Base-by-base conservation (phyloP, 2,329 filamentous ascomycete species). In the Curvularia spicifera region DNA sequence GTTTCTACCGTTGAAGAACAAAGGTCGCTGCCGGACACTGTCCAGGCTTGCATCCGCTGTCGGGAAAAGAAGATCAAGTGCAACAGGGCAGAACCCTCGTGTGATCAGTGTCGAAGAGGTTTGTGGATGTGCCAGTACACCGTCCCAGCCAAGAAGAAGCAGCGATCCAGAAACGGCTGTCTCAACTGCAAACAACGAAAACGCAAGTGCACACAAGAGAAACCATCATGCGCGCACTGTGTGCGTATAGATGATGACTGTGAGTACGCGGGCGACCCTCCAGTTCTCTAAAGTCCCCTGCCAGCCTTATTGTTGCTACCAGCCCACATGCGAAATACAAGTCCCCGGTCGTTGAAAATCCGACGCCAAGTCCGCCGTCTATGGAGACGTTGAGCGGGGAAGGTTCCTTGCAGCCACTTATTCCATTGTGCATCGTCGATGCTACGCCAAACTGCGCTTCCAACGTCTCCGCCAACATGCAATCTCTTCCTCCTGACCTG, bases 191-290 rank as follows among this genome's bases (percentile, higher is more conserved):
- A 66, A 18, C 60, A 65, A 43, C 58, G 70, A 50, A 72, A 56
- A 60, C 66, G 72, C 7, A 71, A 74, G 53, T 75, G 72, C 44
- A 70, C 67, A 18, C 69, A 76, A 65, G 70, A 72, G 44, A 66
- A 59, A 28, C 73, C 71, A 6, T 68, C 59, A 1, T 73, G 72
- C 56, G 66, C 69, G 2, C 60, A 73, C 52, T 75, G 71, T 46
- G 47, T 73, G 29, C 73, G 67, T 28, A 13, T 71, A 5, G 66
- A 71, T 26, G 69, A 71, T 28, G 66, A 70, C 44, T 75, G 71
- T 55, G 57, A 65, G 42, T 73, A 75, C 33, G 56, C 64, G 4
- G 56, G 66, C n/a, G 53, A 65, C 33, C 57, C 61, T 5, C 69
- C 62, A 68, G 24, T 35, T 15, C 22, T n/a, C 9, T 43, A 24